phyloP scores from a whole-genome alignment of 306 rosid genomes.

The Vigna unguiculata region DNA sequence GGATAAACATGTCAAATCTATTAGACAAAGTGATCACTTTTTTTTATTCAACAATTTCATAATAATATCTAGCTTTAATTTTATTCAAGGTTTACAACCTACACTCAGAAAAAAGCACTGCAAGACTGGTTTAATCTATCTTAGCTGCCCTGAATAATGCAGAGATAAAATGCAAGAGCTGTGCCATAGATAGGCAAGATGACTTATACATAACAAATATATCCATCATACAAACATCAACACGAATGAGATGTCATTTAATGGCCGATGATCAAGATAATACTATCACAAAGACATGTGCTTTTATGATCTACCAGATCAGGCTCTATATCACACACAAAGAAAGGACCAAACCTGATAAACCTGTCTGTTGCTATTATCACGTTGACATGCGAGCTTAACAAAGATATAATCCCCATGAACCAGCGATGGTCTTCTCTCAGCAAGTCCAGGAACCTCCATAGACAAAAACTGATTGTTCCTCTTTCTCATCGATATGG shows the following conservation, averaged over 20 bases:
- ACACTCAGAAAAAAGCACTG: background rate
- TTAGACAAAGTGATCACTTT: background rate
- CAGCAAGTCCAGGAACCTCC: conserved; percentile 96
- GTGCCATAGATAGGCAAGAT: background rate
- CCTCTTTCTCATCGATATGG: conserved; percentile 62
- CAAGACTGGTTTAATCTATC: conserved; percentile 7
- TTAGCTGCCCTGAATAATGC: conserved; percentile 19
- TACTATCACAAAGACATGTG: background rate
- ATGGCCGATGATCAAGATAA: conserved; percentile 22
- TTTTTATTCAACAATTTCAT: conserved; percentile 16
- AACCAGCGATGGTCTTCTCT: conserved; percentile 93
- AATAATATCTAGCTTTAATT: conserved; percentile 10
- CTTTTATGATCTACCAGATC: background rate
- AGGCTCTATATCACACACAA: conserved; percentile 18
- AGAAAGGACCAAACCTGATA: conserved; percentile 67
- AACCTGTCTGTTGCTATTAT: conserved; percentile 21
- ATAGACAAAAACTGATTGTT: conserved; percentile 59
- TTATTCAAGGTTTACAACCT: conserved; percentile 14
- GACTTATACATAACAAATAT: conserved; percentile 1
- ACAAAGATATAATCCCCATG: conserved; percentile 76
- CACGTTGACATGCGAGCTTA: conserved; percentile 55
- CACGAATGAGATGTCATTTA: background rate
- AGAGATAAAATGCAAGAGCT: conserved; percentile 29
- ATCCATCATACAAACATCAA: background rate
- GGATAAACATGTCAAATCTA: conserved; percentile 27